Percentiles rank a stretch among this genome's conserved stretches.
These are phyloP conservation scores for Suillus cothurnatus DNA, from an alignment of 768 basidiomycete species.

Conservation along the genomic window DNA sequence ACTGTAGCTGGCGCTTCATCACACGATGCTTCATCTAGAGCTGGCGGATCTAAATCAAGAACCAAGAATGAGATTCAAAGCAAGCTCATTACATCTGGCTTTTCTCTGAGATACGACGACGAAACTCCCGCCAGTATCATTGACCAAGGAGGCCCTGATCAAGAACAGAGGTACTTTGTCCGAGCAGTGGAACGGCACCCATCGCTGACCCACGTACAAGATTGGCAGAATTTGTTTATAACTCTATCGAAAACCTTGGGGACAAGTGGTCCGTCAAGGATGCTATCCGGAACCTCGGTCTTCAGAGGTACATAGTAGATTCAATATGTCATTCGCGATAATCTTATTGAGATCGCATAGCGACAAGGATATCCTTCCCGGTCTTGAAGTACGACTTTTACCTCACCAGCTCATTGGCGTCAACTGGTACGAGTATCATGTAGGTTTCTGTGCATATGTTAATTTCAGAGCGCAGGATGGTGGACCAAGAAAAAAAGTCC, in stretches of 20 bases:
- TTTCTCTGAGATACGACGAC: constrained; percentile 51
- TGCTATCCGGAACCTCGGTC: constrained; percentile 53
- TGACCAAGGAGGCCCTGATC: constrained; percentile 62
- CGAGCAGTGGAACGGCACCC: not conserved
- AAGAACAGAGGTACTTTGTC: constrained; percentile 44
- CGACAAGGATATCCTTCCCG: constrained; percentile 60
- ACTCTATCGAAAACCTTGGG: constrained; percentile 57
- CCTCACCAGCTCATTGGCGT: constrained; percentile 81
- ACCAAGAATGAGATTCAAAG: not conserved
- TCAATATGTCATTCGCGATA: not conserved
- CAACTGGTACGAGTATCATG: constrained; percentile 48
- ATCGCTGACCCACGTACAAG: constrained; percentile 31
- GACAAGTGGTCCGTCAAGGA: constrained; percentile 53
- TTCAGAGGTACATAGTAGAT: constrained; percentile 44
- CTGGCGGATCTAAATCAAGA: constrained; percentile 4
- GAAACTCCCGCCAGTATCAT: constrained; percentile 50
- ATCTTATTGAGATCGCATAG: constrained; percentile 30
- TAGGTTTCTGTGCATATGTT: not conserved
- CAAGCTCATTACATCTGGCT: constrained; percentile 25
- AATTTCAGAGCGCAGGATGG: constrained; percentile 51
- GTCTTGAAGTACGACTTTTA: constrained; percentile 68
- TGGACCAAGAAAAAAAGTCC: constrained; percentile 55
- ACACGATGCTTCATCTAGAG: not conserved
- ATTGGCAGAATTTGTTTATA: constrained; percentile 64
- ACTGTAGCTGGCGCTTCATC: not conserved